Base-by-base conservation (phyloP, 1,139 yeast species). In the Suhomyces atakaporum region DNA sequence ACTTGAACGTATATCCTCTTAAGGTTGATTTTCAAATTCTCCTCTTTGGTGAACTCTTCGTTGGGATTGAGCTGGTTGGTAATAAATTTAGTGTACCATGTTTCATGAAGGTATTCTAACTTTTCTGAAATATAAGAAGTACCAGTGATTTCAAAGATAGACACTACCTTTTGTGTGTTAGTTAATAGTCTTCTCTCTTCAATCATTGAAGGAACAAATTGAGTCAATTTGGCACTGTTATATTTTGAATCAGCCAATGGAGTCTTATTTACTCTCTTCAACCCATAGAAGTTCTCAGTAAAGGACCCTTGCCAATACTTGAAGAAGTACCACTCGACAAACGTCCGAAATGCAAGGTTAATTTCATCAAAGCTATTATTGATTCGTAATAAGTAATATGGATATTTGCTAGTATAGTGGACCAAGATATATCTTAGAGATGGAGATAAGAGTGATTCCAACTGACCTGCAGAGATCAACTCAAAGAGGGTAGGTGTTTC, bases 261-360 rank as follows among this genome's bases (percentile, higher is more conserved):
- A 1, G 75, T 64, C 25, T 60, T 63, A 36, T 63, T 63, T 14
- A 79, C 79, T 35, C 95, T 65, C 56, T 89, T 88, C 48, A 92
- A 63, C 2, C 97, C 97, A 54, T 92, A 90, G 56, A 90, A 92
- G 56, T 86, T 86, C 57, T 90, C 97, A 0, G 96, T 87, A 50
- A 92, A 88, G 2, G 94, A 79, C 0, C 95, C 81, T 51, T 86
- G 90, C 88, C 95, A 86, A 38, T 73, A 71, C 36, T 67, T 74
- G 34, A 90, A 58, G 50, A 84, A 87, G 48, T 77, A 75, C 71
- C 81, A 82, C 58, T 92, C 97, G 1, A 90, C 67, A n/a, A 75
- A 47, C 0, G 86, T 80, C 56, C 92, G 66, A 4, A 83, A 46
- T 2, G 77, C 46, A 8, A 84, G 60, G 49, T 84, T 84, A 23